These are phyloP conservation scores for Lactuca sativa DNA, from an alignment of 129 eudicot species.

Conservation along the genomic window DNA sequence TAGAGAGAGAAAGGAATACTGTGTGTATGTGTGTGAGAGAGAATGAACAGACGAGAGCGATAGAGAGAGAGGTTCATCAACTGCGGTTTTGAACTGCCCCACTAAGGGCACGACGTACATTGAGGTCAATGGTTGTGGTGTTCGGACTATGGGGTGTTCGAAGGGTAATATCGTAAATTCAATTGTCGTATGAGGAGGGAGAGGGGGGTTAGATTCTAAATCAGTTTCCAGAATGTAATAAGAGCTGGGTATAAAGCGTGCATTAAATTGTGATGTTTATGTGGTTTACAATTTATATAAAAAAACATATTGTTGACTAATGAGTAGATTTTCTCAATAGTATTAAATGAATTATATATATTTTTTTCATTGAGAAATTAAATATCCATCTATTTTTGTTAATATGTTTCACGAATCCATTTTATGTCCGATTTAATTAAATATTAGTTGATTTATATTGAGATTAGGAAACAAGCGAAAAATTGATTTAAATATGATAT, in stretches of 20 bases:
- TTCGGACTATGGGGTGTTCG: not conserved
- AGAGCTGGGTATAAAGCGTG: not conserved
- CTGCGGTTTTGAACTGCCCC: not conserved
- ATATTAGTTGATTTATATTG: no score
- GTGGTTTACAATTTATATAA: not conserved
- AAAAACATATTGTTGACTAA: no score
- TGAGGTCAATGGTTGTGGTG: not conserved
- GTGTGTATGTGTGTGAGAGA: not conserved
- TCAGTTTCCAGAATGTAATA: not conserved
- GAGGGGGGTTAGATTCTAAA: not conserved
- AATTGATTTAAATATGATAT: no score
- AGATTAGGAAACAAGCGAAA: no score
- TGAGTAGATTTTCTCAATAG: no score
- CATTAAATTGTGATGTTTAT: not conserved
- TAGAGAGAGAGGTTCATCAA: not conserved
- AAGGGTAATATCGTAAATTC: not conserved
- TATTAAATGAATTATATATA: no score
- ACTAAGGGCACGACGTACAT: not conserved
- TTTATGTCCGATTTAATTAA: no score
- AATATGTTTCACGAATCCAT: no score
- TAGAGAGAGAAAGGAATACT: not conserved
- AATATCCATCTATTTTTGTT: no score
- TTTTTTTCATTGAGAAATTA: no score
- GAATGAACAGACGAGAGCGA: not conserved
- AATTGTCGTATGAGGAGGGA: not conserved